Base-by-base conservation (phyloP, 805 yeast species). In the Metschnikowia vanudenii region DNA sequence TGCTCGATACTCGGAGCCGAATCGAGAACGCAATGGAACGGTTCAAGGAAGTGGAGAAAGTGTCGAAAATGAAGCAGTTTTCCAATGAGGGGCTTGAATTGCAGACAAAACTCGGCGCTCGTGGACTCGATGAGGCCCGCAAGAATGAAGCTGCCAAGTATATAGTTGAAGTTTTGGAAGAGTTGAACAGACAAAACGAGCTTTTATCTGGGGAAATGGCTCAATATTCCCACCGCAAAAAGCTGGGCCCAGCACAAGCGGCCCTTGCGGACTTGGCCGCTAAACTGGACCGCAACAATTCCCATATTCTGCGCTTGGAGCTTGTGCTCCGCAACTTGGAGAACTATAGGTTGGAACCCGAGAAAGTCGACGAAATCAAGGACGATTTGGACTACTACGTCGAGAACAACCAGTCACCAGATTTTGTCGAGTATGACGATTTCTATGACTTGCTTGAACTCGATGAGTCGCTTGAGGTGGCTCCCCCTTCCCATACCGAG, bases 11-110 rank as follows among this genome's bases (percentile, higher is more conserved):
- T 58, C 78, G 82, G 13, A 64, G 73, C 41, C 71, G 88, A 53
- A 74, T 84, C 47, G 97, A 92, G 58, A 86, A 90, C 60, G 94
- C 94, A 51, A 92, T 92, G 99, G 99, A 92, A 67, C 80, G 90
- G 58, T 94, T 92, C 70, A 94, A 94, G 64, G 92, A 89, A 46
- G 88, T 92, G 56, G 99, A 92, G 67, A 88, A 90, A 68, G 81
- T 85, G 53, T 85, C 88, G 80, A 92, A 92, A 69, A 89, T 95
- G 32, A 92, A 92, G 66, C 97, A 96, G 43, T 92, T 88, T 63
- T 83, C 94, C 28, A 89, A 88, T 61, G 98, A 94, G 66, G 97
- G 97, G 0, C 74, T 92, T 52, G 88, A 86, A 41, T 80, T 81
- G 62, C 81, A 84, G 50, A 94, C 96, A 10, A 55, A 54, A 48